Percentiles rank a stretch among this genome's conserved stretches.
These are phyloP conservation scores for Coemansia sp. DNA, from an alignment of 192 early-diverging fungal genomes.

Conservation along the genomic window DNA sequence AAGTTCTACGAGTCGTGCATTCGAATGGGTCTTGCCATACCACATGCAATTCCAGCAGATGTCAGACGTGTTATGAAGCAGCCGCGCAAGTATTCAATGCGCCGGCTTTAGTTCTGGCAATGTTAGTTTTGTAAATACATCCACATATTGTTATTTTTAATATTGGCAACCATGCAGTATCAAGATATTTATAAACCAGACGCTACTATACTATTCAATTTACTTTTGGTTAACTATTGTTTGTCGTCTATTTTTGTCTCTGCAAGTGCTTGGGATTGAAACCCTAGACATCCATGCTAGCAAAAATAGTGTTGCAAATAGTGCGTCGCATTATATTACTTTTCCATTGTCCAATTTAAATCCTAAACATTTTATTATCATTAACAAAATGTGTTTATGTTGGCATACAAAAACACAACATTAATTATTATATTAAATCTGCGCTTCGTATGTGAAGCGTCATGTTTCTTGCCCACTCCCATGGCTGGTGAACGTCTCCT, in stretches of 20 bases:
- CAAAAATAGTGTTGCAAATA: background rate
- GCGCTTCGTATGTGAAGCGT: background rate
- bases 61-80: slow-evolving; percentile 15
- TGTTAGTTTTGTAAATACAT: background rate
- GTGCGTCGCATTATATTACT: background rate
- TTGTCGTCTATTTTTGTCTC: no score
- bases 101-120: background rate
- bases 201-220: no score
- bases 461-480: slow-evolving; percentile 19
- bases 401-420: background rate
- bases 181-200: no score
- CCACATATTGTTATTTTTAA: background rate
- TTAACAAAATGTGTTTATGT: no score
- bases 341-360: no score
- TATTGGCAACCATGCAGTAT: background rate
- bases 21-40: slow-evolving; percentile 21
- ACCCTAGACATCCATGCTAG: no score
- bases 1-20: slow-evolving; percentile 42
- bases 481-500: slow-evolving; percentile 7
- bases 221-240: no score
- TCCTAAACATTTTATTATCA: no score
- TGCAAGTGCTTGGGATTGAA: no score
- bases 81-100: slow-evolving; percentile 7
- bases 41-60: slow-evolving; percentile 15
- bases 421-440: background rate